Conservation (phyloP, 2,329 filamentous ascomycete genomes). For the Colletotrichum gloeosporioides region DNA sequence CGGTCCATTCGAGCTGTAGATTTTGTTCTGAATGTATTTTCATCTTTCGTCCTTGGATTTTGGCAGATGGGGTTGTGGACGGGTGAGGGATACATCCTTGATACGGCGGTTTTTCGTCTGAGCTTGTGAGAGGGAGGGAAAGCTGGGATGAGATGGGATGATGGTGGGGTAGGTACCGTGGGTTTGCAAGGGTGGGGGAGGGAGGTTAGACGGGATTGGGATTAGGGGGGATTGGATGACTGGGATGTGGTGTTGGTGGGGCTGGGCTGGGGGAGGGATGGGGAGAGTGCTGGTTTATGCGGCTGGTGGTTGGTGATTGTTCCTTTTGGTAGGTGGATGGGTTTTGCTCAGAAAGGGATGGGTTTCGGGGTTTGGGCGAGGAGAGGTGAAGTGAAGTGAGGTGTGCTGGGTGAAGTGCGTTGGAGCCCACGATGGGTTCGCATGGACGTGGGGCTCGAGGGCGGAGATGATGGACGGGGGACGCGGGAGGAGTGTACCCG, state of each 20-base stretch:
- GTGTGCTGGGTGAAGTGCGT: neutral
- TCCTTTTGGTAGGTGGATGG: neutral
- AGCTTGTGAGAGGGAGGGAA: neutral
- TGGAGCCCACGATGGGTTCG: neutral
- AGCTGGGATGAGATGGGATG: neutral
- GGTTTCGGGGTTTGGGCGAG: neutral
- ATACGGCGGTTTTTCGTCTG: neutral
- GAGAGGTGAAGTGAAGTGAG: neutral
- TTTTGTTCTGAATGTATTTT: too few species aligned
- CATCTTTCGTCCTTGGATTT: neutral
- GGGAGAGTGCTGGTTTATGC: neutral
- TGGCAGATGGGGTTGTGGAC: neutral
- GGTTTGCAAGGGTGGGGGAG: conserved; percentile 29
- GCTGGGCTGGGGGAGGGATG: neutral
- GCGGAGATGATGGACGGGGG: neutral
- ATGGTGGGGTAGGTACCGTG: too few species aligned
- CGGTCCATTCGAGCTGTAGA: too few species aligned
- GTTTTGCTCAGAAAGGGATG: too few species aligned
- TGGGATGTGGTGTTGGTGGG: neutral
- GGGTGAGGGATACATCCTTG: neutral
- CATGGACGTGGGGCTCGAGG: neutral
- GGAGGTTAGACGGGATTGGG: neutral
- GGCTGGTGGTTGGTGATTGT: neutral
- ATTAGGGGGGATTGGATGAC: neutral
- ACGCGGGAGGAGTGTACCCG: neutral